These are phyloP conservation scores for Beauveria sp. DNA, from an alignment of 2,329 filamentous ascomycete species.

Conservation along the genomic window DNA sequence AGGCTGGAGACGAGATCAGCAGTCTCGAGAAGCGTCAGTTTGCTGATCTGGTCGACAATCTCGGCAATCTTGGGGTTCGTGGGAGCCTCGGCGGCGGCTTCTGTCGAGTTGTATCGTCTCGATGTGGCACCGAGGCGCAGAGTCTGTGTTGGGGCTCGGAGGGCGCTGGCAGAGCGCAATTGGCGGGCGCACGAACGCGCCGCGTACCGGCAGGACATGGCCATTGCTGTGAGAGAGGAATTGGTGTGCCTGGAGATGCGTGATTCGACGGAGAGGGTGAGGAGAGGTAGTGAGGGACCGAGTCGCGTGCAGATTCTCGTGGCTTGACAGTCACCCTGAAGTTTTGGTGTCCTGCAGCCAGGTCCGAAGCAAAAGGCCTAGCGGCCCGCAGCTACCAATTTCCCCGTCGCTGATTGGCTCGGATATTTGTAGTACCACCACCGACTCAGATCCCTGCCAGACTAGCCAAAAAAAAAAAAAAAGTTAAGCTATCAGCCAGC, in stretches of 20 bases:
- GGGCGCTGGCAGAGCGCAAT: conserved; percentile 41
- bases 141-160: conserved; percentile 41
- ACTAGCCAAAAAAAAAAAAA: conserved; percentile 19
- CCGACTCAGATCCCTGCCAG: conserved; percentile 21
- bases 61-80: conserved; percentile 83
- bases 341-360: conserved; percentile 25
- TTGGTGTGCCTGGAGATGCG: conserved; percentile 19
- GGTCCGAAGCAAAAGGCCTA: conserved; percentile 14
- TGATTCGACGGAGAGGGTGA: conserved; percentile 17
- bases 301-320: conserved; percentile 18
- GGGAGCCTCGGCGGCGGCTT: conserved; percentile 47
- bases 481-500: conserved; percentile 5
- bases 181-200: conserved; percentile 58
- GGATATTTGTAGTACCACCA: conserved; percentile 28
- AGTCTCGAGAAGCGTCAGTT: conserved; percentile 95
- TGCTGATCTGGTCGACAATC: conserved; percentile 98
- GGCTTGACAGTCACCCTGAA: conserved; percentile 24
- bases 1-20: conserved; percentile 89
- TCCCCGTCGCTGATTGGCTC: conserved; percentile 25
- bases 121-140: conserved; percentile 38
- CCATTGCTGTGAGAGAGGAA: conserved; percentile 40
- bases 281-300: conserved; percentile 3
- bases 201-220: conserved; percentile 54
- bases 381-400: conserved; percentile 6
- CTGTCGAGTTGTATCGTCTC: conserved; percentile 84